These are phyloP conservation scores for Solanum arcanum DNA, from an alignment of 257 asterid genomes.

Conservation along the genomic window DNA sequence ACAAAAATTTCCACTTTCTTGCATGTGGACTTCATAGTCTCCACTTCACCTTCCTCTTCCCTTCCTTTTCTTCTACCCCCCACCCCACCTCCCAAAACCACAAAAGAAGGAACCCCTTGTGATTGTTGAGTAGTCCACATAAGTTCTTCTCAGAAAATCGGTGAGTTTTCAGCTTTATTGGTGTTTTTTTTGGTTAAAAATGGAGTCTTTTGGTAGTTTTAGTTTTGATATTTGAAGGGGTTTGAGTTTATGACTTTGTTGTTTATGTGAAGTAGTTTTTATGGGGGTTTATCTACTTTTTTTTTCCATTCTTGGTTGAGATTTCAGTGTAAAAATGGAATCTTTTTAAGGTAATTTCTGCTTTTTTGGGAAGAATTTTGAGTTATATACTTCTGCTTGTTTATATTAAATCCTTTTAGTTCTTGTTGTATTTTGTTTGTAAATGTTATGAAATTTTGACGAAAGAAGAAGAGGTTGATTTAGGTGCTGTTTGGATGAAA, in stretches of 20 bases:
- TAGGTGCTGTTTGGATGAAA: background rate
- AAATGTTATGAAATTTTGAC: background rate
- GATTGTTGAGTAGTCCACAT: constrained; percentile 13
- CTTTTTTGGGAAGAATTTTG: background rate
- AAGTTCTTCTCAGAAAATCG: background rate
- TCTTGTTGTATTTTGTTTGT: background rate
- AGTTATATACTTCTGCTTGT: background rate
- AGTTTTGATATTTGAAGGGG: background rate
- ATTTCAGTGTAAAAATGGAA: background rate
- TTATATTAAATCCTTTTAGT: background rate
- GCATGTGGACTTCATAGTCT: constrained; percentile 31
- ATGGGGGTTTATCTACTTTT: background rate
- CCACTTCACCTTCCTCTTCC: constrained; percentile 18
- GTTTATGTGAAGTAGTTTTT: background rate
- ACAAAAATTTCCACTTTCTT: constrained; percentile 17
- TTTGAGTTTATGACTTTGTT: background rate
- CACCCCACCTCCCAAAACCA: background rate
- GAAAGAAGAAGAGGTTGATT: background rate
- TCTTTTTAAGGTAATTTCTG: background rate
- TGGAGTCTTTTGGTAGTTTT: background rate
- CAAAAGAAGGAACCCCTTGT: constrained; percentile 7
- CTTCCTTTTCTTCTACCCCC: background rate
- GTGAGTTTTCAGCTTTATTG: constrained; percentile 11
- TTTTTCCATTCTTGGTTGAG: background rate
- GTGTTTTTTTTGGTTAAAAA: background rate